Evolutionary conservation across 331 rosid species (phyloP), one percentile per base, ranked within the genome.

Genomic region (Rosa hybrid): DNA sequence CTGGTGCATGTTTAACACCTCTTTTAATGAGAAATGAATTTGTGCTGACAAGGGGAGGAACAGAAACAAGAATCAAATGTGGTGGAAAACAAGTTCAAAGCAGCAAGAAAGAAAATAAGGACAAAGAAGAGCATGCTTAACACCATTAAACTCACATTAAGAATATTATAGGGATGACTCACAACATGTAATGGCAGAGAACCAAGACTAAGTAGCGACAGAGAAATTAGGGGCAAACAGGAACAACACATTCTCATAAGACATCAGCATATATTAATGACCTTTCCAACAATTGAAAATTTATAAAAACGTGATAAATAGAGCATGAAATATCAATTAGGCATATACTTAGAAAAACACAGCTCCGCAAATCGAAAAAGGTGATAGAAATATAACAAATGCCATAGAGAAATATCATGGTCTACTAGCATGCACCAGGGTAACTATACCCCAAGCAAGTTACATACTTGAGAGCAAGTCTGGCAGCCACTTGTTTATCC

Each of bases 401-500:
- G 76, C 49, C 71, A 27, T 27, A 27, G 51, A 23, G 4, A 74
- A 50, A 30, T 68, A 64, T 56, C 50, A 41, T 25, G 38, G 53
- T 34, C 54, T 77, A 57, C 45, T 68, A 46, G 45, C 59, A 79
- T 42, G 79, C 60, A 76, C 71, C 63, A 48, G n/a, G 56, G 68
- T 59, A 82, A 84, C 5, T 60, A 74, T 83, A 83, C 62, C n/a
- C 71, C 69, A 79, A 38, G 39, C 5, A 64, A 67, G 44, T 73
- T 82, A 78, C 94, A 71, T 84, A 95, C 99, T 91, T 90, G 76
- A 95, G 88, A 83, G 98, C 88, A 84, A 95, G 94, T 88, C 87
- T 91, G 82, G 98, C 98, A 44, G 99, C 99, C 86, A 91, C 86
- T 73, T 87, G 93, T 85, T 91, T 92, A 82, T 93, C 98, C 84